Base-by-base conservation (phyloP, 352 stramenopile species). In the Globisporangium cederbergense region DNA sequence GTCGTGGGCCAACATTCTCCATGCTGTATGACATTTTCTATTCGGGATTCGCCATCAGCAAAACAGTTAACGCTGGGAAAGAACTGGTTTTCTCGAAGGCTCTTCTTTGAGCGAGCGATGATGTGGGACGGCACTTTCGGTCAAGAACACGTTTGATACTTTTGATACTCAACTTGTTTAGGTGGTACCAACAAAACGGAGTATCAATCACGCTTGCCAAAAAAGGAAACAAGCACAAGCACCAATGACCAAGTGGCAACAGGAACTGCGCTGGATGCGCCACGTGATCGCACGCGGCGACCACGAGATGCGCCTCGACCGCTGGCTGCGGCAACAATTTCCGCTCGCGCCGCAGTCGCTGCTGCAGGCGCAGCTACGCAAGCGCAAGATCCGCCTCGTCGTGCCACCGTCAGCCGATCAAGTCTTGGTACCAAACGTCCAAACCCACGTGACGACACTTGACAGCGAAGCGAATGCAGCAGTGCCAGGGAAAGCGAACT, bases 331-430 rank as follows among this genome's bases (percentile, higher is more conserved):
- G 0, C 71, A 65, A 25, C 74, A 86, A 38, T 90, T 90, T 58
- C 79, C 79, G 11, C 50, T 50, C 0, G 60, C 80, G 8, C 72
- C 83, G 46, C 75, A 90, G 53, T 83, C 78, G 52, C 78, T 90
- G 36, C 46, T 90, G 34, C 83, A 92, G 70, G 69, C 65, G 60
- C 77, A 88, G 59, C 61, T 92, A 13, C 79, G 83, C 13, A 83
- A 88, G 65, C 79, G 81, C 67, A 82, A 86, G 70, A 90, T 92
- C 69, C 81, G 79, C 0, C 34, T 90, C 28, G 55, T 77, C 16
- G 32, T 51, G 18, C 22, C 67, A 20, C 25, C 57, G 7, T 14
- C 46, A 32, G 22, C 20, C 5, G 16, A 28, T 34, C 5, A 8
- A 8, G 4, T 10, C 30, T 30, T 32, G 46, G 25, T 30, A n/a